Evolutionary conservation across 1,284 basidiomycete species (phyloP), one percentile per base, ranked within the genome.

Genomic region (Anthracocystis setariae): DNA sequence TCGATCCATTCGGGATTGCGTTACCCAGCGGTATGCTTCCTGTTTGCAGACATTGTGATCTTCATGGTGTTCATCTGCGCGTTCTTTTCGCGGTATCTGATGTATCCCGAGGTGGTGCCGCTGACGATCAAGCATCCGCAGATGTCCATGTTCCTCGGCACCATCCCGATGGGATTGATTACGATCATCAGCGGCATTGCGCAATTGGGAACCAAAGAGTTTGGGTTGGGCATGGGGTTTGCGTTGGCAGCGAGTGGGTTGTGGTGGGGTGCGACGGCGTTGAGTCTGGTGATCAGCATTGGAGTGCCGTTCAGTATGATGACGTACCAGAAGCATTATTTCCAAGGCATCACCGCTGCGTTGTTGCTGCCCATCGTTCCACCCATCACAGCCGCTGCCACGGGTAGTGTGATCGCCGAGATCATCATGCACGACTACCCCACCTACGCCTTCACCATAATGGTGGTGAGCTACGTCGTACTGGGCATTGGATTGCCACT

Each of bases 121-220:
- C 64, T 78, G 33, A 79, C 77, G 9, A 60, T 78, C 64, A 75
- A 70, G 55, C 78, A 79, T 52, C 69, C 76, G 18, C 73, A 76
- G 56, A 67, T 76, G 44, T 70, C 64, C 38, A 64, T 74, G 61
- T 76, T 78, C 46, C 39, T 77, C 20, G 75, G 76, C 12, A 76
- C 73, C 9, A 27, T 76, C 3, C 77, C 75, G 21, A 77, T 79
- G 77, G 76, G 68, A 3, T 43, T 76, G 8, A 70, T 74, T 32
- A 77, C 75, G 23, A 78, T 78, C 61, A 72, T 77, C 45, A 61
- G 56, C 13, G 66, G 64, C 10, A 71, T 78, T 21, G 69, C 73
- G 3, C 67, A 70, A 47, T 24, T 78, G 5, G 76, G 76, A 13
- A 74, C 77, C 2, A 37, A 24, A 2, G 63, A 68, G 40, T 78